A percentile compares a stretch with the other conserved stretches of the same genome.
phyloP scores from a whole-genome alignment of 768 basidiomycete species.

The Termitomyces sp. region DNA sequence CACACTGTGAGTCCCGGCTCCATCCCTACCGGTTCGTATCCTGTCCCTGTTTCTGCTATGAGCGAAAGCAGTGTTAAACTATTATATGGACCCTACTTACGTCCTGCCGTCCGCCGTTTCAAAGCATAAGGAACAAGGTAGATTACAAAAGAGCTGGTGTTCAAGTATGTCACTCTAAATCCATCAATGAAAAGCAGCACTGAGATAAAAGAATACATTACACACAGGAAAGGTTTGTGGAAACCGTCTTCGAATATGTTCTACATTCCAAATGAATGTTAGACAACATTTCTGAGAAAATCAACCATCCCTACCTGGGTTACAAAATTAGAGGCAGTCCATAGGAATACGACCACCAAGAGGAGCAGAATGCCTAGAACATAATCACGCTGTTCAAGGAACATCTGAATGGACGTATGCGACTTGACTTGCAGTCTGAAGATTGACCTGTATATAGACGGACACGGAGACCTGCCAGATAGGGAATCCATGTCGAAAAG shows the following conservation, averaged over 20 bases:
- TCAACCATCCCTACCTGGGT: constrained; percentile 52
- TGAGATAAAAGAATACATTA: neutral
- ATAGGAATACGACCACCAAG: constrained; percentile 72
- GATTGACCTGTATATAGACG: neutral
- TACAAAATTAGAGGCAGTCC: constrained; percentile 86
- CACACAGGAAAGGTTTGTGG: constrained; percentile 83
- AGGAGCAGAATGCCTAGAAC: constrained; percentile 63
- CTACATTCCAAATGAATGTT: constrained; percentile 20
- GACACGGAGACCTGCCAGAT: neutral
- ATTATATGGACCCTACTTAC: constrained; percentile 1
- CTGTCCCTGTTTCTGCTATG: constrained; percentile 5
- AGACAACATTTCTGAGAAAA: neutral
- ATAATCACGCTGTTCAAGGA: constrained; percentile 28
- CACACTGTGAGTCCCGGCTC: constrained; percentile 12
- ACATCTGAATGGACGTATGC: constrained; percentile 1
- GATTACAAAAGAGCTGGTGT: constrained; percentile 81
- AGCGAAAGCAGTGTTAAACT: neutral
- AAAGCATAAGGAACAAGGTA: constrained; percentile 60
- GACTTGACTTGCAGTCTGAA: neutral
- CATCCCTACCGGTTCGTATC: constrained; percentile 21
- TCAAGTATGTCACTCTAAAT: constrained; percentile 79
- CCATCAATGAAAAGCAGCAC: neutral
- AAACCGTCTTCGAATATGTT: constrained; percentile 57
- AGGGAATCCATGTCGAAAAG: constrained; percentile 2
- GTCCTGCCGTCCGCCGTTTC: constrained; percentile 8